Evolutionary conservation across 108 stramenopile species (phyloP).

Genomic region (Cyclotella choctawhatcheeana): DNA sequence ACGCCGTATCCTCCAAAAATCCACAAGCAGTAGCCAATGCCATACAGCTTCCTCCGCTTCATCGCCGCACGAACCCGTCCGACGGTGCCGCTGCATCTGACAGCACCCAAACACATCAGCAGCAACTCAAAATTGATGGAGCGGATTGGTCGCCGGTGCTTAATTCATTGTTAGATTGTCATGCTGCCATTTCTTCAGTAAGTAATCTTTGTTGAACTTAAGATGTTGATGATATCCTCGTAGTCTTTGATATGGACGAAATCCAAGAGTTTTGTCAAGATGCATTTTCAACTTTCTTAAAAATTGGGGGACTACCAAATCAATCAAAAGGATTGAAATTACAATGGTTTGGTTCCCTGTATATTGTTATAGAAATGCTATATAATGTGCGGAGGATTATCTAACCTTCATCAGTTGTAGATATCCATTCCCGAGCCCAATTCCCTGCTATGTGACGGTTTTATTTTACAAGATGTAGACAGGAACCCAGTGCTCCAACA

Average conservation of each 20-base stretch:
- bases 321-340: conserved; percentile 52
- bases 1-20: conserved; percentile 45
- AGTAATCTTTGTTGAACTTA: conserved; percentile 16
- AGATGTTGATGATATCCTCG: neutral
- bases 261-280: no score
- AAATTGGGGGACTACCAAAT: conserved; percentile 1
- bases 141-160: conserved; percentile 68
- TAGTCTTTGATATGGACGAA: neutral
- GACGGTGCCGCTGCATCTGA: neutral
- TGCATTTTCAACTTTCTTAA: no score
- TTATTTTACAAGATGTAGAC: conserved; percentile 28
- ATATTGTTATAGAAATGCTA: conserved; percentile 23
- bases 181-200: conserved; percentile 65
- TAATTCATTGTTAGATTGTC: conserved; percentile 62
- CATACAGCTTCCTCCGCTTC: conserved; percentile 47
- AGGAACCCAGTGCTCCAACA: conserved; percentile 62
- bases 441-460: conserved; percentile 40
- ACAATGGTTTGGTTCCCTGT: neutral
- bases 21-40: conserved; percentile 48
- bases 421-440: conserved; percentile 51
- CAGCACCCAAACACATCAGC: conserved; percentile 10
- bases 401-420: conserved; percentile 36
- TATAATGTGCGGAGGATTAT: conserved; percentile 44
- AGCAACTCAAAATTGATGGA: conserved; percentile 59
- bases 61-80: neutral